Evolutionary conservation across 2,329 filamentous ascomycete species (phyloP), one percentile per base, ranked within the genome.

Genomic region (Penicillium brasilianum): DNA sequence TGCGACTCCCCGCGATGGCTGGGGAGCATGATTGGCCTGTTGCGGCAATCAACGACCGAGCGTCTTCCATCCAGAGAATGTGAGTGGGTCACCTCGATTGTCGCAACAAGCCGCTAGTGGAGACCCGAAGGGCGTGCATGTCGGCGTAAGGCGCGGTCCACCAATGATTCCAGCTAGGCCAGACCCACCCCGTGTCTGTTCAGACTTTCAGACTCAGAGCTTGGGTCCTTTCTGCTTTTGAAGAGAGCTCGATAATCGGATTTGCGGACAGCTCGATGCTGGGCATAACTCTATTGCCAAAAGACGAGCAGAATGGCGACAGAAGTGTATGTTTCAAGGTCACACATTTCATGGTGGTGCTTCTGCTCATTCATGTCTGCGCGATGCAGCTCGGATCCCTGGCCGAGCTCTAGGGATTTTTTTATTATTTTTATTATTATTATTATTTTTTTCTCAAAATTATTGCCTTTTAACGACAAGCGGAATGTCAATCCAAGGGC

Each of bases 401-500:
- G 8, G 39, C 22, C 39, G 46, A 56, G 36, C 28, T 51, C 14
- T 41, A 56, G 53, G 39, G 58, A 32, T 32, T 39, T 25, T 30
- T n/a, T 32, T 34, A 3, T 28, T 28, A 30, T 57, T 46, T 43
- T 48, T 36, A 41, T 11, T 32, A 25, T 18, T 34, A 44, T n/a
- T 43, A n/a, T n/a, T n/a, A n/a, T 34, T 28, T 28, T 28, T 39
- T 57, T 46, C 50, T 48, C 46, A 41, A 16, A 39, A 25, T 18
- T 34, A 44, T n/a, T 43, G 32, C 48, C 39, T 57, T 57, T 57
- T 39, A 36, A 39, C 37, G 55, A 36, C 49, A 57, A 48, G 49
- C 41, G 64, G 66, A 66, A 69, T 67, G 66, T 67, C 65, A 65
- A 67, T 64, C 58, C 65, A 69, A 69, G 67, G 67, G 67, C 67